Base-by-base conservation (phyloP, 345 rosid species). In the Garcia nutans region DNA sequence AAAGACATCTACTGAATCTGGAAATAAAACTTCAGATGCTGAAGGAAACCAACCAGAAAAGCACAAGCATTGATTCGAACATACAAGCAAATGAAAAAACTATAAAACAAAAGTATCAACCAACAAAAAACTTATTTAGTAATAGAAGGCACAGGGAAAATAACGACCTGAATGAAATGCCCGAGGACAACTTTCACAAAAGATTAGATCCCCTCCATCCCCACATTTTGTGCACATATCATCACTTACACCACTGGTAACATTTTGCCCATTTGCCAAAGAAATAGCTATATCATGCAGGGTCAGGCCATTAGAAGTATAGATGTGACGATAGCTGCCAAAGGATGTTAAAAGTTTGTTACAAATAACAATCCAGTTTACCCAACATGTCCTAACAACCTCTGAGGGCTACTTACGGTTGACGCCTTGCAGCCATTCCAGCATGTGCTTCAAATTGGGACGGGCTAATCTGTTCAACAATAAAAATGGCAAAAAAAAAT, bases 391-490 rank as follows among this genome's bases (percentile, higher is more conserved):
- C 59, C 75, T 44, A 12, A 72, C 44, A 17, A 78, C 68, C 47
- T 57, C 5, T 17, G 47, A 59, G 33, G 58, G 76, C 37, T 66
- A 88, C 99, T 93, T 77, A 96, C 99, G 99, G 99, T 87, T 93
- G 99, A 76, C 98, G 92, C 82, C 98, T 93, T 70, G 86, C 97
- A 79, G 99, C 92, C 99, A 93, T 93, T 85, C 99, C 99, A 88
- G 98, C 98, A 88, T 96, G 99, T 26, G 99, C 89, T 86, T 96
- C 99, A 80, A 96, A 96, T 76, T 96, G 99, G 2, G 99, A 96
- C 74, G 99, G 99, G 75, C 99, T 96, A 68, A 96, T 83, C 99
- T 96, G 92, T 84, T 76, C 78, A 70, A 47, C 17, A 24, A 33
- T 33, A 65, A 80, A 12, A 70, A 15, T 10, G 45, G 58, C 8